Base-by-base conservation (phyloP, 805 yeast species). In the Yamadazyma philogaea region DNA sequence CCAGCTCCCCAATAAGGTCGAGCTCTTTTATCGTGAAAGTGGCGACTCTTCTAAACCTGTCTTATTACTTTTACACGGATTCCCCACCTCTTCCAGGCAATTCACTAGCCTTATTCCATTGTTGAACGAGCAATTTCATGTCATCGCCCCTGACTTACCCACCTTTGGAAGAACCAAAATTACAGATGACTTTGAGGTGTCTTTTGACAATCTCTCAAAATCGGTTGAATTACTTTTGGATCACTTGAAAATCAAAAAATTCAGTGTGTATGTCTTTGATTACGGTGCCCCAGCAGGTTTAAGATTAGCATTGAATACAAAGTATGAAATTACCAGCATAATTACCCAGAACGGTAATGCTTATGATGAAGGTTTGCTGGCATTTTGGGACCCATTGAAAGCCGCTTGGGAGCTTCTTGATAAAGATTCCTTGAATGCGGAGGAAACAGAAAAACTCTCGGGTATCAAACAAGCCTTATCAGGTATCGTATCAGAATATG, bases 101-200 rank as follows among this genome's bases (percentile, higher is more conserved):
- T 71, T 53, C 53, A 52, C 69, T 31, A 48, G 60, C 34, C 47
- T 71, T 47, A 67, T 71, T 40, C 65, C 70, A 3, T 47, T 67
- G 26, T 52, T 71, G 22, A 58, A 66, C 3, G 48, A 60, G 4
- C 44, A 62, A 16, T 72, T 55, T 46, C 72, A 64, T 39, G 56
- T 71, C 10, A 46, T 71, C 39, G 75, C 75, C 3, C 76, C 76
- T 6, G 77, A 71, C 47, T 47, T 71, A n/a, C 77, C 76, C 11
- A 65, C 71, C 7, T 70, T 54, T 48, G 75, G 75, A 2, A 58
- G 53, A 40, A 66, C 74, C 3, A 56, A 56, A 24, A 41, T 50
- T n/a, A 61, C 69, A 6, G 44, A 43, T 3, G 53, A 44, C 21
- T 64, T 52, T 42, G 41, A 46, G n/a, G 58, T 52, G 42, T 54